Evolutionary conservation across 2,329 filamentous ascomycete genomes (phyloP).

Genomic region (Penicillium sp.): DNA sequence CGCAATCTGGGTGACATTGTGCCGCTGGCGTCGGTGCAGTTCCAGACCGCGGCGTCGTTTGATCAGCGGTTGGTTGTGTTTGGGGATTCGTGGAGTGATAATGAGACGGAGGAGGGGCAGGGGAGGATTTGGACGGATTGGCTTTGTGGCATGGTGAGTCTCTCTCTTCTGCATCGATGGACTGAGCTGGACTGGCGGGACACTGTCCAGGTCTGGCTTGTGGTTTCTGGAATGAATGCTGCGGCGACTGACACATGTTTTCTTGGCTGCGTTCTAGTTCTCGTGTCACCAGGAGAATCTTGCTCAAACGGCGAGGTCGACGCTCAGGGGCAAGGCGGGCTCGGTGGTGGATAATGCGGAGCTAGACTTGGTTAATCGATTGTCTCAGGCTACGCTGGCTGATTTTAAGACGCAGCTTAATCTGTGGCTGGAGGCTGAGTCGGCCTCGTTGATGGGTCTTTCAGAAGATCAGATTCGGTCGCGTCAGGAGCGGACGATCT

Average conservation of each 20-base stretch:
- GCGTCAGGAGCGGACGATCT: slow-evolving; percentile 36
- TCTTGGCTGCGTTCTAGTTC: slow-evolving; percentile 21
- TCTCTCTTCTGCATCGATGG: neutral
- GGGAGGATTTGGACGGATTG: slow-evolving; percentile 38
- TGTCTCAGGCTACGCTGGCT: slow-evolving; percentile 31
- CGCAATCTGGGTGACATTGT: slow-evolving; percentile 23
- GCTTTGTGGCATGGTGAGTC: slow-evolving; percentile 39
- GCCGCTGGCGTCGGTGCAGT: slow-evolving; percentile 16
- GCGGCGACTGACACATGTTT: neutral
- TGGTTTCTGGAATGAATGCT: neutral
- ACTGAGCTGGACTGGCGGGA: neutral
- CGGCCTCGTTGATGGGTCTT: slow-evolving; percentile 22
- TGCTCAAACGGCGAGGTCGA: slow-evolving; percentile 31
- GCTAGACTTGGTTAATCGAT: slow-evolving; percentile 25
- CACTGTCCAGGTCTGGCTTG: neutral
- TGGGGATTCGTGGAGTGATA: slow-evolving; percentile 44
- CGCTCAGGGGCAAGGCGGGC: slow-evolving; percentile 27
- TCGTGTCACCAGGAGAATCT: slow-evolving; percentile 39
- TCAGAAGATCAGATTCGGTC: slow-evolving; percentile 24
- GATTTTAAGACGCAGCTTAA: slow-evolving; percentile 42
- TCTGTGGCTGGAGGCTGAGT: slow-evolving; percentile 38
- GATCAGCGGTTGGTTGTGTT: slow-evolving; percentile 39
- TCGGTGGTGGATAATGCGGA: slow-evolving; percentile 39
- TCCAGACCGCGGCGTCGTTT: slow-evolving; percentile 24
- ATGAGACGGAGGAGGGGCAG: slow-evolving; percentile 29